Base-by-base conservation (phyloP, 1,139 yeast species). In the Taphrina pruni region DNA sequence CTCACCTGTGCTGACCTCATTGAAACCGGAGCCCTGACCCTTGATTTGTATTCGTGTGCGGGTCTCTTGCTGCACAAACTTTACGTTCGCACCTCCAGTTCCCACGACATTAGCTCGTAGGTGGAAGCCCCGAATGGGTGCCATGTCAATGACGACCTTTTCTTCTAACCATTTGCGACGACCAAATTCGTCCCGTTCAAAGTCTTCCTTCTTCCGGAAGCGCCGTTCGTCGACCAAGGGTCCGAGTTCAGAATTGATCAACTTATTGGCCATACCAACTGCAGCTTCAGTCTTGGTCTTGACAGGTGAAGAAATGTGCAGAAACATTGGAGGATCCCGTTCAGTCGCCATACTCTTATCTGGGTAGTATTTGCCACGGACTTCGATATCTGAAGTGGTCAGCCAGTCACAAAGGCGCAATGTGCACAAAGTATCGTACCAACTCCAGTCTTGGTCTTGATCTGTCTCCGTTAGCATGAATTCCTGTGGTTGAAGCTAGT, bases 301-400 rank as follows among this genome's bases (percentile, higher is more conserved):
- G 38, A 72, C 72, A 11, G 72, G 72, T 7, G 79, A 79, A 52
- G 77, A 77, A 36, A 79, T 73, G 61, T 76, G 75, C 36, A 79
- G 73, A 69, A 77, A 77, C 57, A 79, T 70, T 3, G 81, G 77
- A 17, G 81, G 81, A 32, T 76, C 77, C 21, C 71, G 70, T 17
- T 75, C 78, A 0, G 80, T 77, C 1, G 81, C 80, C 72, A 73
- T 72, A 1, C 77, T 69, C 57, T 75, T 74, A 66, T 79, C 81
- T 1, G 82, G 81, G 60, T 77, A 79, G 71, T 79, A 79, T 62
- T 79, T 73, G 45, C 82, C 82, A 14, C 77, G 74, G 6, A 81
- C 77, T 6, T 76, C 74, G 12, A 79, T 77, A 14, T 72, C 75
- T 41, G 17, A 11, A 20, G 21, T n/a, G 26, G 58, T 54, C 35